These are phyloP conservation scores for Kwoniella shandongensis DNA, from an alignment of 768 basidiomycete genomes.

Conservation along the genomic window DNA sequence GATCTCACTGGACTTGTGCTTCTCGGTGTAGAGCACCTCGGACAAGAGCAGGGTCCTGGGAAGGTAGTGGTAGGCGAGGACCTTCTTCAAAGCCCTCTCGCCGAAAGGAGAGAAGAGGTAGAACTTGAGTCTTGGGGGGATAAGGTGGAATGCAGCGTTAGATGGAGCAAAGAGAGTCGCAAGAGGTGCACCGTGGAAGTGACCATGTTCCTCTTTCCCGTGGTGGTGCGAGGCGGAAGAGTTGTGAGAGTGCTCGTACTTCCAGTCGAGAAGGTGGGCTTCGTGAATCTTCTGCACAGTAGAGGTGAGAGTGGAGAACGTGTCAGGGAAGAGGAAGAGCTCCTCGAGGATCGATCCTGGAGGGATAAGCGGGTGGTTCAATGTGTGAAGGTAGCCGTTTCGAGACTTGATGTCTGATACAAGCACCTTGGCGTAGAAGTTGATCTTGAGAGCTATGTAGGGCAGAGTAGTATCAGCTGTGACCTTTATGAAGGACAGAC, in stretches of 20 bases:
- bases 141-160: slow-evolving; percentile 53
- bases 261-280: slow-evolving; percentile 54
- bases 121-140: slow-evolving; percentile 60
- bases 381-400: slow-evolving; percentile 63
- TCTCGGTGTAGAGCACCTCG: slow-evolving; percentile 50
- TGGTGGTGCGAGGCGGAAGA: not conserved
- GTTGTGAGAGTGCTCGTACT: slow-evolving; percentile 37
- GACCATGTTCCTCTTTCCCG: slow-evolving; percentile 37
- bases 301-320: slow-evolving; percentile 59
- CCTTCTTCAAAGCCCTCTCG: slow-evolving; percentile 58
- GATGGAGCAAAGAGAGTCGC: slow-evolving; percentile 53
- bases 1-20: slow-evolving; percentile 23
- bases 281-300: slow-evolving; percentile 61
- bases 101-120: slow-evolving; percentile 68
- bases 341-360: slow-evolving; percentile 52
- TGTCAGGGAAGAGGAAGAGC: slow-evolving; percentile 52
- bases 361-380: slow-evolving; percentile 60
- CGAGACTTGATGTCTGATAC: slow-evolving; percentile 57
- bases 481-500: not conserved
- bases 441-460: slow-evolving; percentile 55
- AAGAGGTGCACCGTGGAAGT: slow-evolving; percentile 44
- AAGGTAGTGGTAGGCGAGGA: slow-evolving; percentile 63
- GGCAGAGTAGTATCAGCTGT: not conserved
- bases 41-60: slow-evolving; percentile 60
- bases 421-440: slow-evolving; percentile 57